Percentiles rank a stretch among this genome's conserved stretches.
phyloP scores from a whole-genome alignment of 805 yeast genomes.

The Jamesozyma gamospora region DNA sequence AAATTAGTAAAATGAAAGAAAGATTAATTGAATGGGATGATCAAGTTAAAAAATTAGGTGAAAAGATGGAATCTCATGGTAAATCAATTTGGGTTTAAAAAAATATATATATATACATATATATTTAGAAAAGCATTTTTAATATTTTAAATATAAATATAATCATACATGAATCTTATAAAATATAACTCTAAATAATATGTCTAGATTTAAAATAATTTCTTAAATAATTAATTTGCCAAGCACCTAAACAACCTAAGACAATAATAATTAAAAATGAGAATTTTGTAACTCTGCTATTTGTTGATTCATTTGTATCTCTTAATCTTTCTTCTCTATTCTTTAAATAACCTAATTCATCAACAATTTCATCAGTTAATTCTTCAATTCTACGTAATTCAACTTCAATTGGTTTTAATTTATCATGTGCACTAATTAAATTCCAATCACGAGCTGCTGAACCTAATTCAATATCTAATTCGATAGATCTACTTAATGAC shows the following conservation, averaged over 20 bases:
- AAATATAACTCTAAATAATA: slow-evolving; percentile 34
- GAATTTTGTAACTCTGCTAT: slow-evolving; percentile 83
- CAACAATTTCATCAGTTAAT: slow-evolving; percentile 68
- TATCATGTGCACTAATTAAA: slow-evolving; percentile 83
- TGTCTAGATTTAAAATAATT: slow-evolving; percentile 84
- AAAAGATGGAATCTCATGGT: slow-evolving; percentile 52
- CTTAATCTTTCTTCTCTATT: slow-evolving; percentile 85
- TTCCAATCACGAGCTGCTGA: slow-evolving; percentile 98
- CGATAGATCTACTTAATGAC: slow-evolving; percentile 57
- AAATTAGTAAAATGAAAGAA: slow-evolving; percentile 64
- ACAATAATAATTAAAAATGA: slow-evolving; percentile 59
- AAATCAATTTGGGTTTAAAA: slow-evolving; percentile 48
- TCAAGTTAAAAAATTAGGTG: slow-evolving; percentile 57
- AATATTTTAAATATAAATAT: not conserved
- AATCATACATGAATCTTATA: not conserved
- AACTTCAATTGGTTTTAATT: slow-evolving; percentile 85
- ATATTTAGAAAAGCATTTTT: not conserved
- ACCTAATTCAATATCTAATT: slow-evolving; percentile 88
- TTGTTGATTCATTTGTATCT: slow-evolving; percentile 95
- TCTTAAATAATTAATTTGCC: slow-evolving; percentile 90
- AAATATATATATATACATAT: not conserved
- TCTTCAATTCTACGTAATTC: slow-evolving; percentile 83
- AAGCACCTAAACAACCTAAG: slow-evolving; percentile 69
- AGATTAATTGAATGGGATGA: slow-evolving; percentile 71
- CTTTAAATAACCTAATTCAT: slow-evolving; percentile 75